A percentile compares a stretch with the other conserved stretches of the same genome.
These are phyloP conservation scores for Pleochaeta shiraiana DNA, from an alignment of 2,329 filamentous ascomycete genomes.

Conservation along the genomic window DNA sequence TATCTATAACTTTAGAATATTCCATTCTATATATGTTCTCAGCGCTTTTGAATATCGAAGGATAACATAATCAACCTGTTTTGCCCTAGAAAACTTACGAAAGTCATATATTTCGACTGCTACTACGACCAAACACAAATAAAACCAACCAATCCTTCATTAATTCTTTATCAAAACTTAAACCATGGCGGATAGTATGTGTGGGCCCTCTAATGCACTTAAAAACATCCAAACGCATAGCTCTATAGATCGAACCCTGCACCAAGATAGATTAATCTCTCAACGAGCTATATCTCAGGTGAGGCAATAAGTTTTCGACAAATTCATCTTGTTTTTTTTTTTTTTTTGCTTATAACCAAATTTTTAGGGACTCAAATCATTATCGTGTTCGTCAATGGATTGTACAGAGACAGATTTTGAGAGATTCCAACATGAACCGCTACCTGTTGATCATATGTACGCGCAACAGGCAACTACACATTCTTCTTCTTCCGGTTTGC, in stretches of 20 bases:
- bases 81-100: no score
- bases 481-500: conserved; percentile 8
- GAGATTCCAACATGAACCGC: conserved; percentile 37
- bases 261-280: conserved; percentile 42
- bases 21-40: no score
- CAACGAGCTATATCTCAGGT: conserved; percentile 34
- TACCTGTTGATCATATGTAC: conserved; percentile 18
- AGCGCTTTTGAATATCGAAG: no score
- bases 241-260: conserved; percentile 41
- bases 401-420: conserved; percentile 44
- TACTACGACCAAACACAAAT: no score
- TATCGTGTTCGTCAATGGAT: conserved; percentile 28
- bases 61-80: no score
- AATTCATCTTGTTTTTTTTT: conserved; percentile 1
- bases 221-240: conserved; percentile 51
- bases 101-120: no score
- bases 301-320: conserved; percentile 11
- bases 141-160: no score
- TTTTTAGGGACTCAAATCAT: conserved; percentile 37
- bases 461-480: conserved; percentile 9
- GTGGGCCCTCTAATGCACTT: conserved; percentile 49
- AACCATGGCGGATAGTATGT: conserved; percentile 42
- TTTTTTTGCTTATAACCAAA: not conserved
- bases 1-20: no score
- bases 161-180: conserved; percentile 5